Evolutionary conservation across 2,329 filamentous ascomycete species (phyloP), one percentile per base, ranked within the genome.

Genomic region (Didymella pinodella): DNA sequence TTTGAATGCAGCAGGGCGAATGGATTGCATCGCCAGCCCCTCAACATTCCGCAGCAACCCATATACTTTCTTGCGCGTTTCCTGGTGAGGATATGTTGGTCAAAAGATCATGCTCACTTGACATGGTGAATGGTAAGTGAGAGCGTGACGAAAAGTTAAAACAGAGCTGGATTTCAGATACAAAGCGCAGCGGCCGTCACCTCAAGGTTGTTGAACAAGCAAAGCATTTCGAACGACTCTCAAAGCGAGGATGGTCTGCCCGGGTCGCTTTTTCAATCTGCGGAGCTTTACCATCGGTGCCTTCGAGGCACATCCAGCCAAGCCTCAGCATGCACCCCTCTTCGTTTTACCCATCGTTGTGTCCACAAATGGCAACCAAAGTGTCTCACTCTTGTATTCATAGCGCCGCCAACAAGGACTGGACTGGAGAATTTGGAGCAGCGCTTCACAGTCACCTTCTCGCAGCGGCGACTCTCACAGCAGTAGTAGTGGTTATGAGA

Each of bases 251-350:
- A 14, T 10, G 20, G 43, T 48, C n/a, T 43, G 22, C 18, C 22
- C 7, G 32, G n/a, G 18, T 20, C 20, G n/a, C 18, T 34, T 36
- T 25, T 18, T 31, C 31, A 31, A 28, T n/a, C 46, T 34, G 32
- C 43, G 34, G 34, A 52, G 34, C 47, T 46, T 40, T 11, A 20
- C 32, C 14, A 50, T 46, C 28, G 20, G 25, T 7, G 12, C 20
- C 25, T 20, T 46, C 29, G 25, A 48, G 46, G 18, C 22, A 28
- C 49, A 53, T 8, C 40, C 45, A 47, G 50, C 46, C 56, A 50
- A 50, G 46, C 25, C 12, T 36, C 20, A 54, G 22, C 32, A 54
- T 54, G 50, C 50, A 47, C 41, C 45, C 46, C 45, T 47, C 40
- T 41, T 43, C 16, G 22, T 40, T 54, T 54, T 47, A 54, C 14